These are phyloP conservation scores for Phaffomyces antillensis DNA, from an alignment of 805 yeast species.

Conservation along the genomic window DNA sequence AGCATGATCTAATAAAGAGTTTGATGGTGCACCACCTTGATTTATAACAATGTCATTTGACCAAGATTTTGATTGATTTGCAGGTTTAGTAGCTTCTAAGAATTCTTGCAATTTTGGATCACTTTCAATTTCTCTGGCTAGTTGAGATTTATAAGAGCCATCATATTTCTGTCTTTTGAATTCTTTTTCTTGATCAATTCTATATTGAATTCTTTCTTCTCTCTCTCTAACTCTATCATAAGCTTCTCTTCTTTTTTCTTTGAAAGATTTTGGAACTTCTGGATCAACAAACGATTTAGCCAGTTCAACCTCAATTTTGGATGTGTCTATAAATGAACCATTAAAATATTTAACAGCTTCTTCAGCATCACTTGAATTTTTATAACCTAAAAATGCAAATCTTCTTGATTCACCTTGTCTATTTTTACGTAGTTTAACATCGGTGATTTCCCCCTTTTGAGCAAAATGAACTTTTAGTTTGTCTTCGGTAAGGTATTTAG, in stretches of 20 bases:
- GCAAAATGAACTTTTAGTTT: constrained; percentile 60
- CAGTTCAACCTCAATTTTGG: constrained; percentile 66
- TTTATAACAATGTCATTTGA: constrained; percentile 38
- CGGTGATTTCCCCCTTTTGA: constrained; percentile 64
- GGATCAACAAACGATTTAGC: constrained; percentile 89
- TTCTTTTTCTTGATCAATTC: constrained; percentile 33
- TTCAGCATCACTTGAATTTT: constrained; percentile 64
- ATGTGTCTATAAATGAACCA: constrained; percentile 74
- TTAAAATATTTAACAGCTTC: constrained; percentile 72
- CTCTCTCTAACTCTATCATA: constrained; percentile 36
- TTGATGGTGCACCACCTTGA: constrained; percentile 27
- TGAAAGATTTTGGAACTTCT: constrained; percentile 60
- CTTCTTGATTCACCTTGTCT: constrained; percentile 82
- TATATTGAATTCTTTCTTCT: constrained; percentile 39
- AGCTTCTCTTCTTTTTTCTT: constrained; percentile 46
- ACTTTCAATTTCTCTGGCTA: constrained; percentile 55
- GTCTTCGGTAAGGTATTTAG: constrained; percentile 69
- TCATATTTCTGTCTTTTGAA: constrained; percentile 24
- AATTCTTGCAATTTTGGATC: constrained; percentile 73
- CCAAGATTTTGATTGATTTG: constrained; percentile 68
- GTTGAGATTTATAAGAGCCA: constrained; percentile 19
- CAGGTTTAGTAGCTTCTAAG: constrained; percentile 76
- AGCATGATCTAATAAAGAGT: constrained; percentile 34
- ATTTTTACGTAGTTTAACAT: constrained; percentile 77
- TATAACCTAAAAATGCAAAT: constrained; percentile 90